Conservation (phyloP, 768 basidiomycete species). For the Mycena galericulata region DNA sequence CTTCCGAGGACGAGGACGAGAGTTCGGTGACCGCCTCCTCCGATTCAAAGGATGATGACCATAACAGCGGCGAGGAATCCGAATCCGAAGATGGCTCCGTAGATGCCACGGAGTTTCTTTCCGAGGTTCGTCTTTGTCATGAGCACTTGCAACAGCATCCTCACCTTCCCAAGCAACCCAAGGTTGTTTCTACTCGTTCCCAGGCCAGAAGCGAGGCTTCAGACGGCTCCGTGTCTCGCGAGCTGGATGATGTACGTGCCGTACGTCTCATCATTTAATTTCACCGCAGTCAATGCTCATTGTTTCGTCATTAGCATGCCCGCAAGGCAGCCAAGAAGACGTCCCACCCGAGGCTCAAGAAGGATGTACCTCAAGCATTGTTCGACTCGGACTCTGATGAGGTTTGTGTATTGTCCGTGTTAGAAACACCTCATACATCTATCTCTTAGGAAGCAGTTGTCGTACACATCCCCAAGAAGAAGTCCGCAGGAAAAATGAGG, state of each 20-base stretch:
- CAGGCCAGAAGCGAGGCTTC: background rate
- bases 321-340: background rate
- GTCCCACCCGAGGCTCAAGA: background rate
- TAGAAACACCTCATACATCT: too few relatives aligned
- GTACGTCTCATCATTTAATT: background rate
- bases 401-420: background rate
- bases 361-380: background rate
- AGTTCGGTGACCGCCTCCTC: background rate
- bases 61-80: background rate
- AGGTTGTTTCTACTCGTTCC: background rate
- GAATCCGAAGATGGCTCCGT: background rate
- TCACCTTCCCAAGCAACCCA: too few relatives aligned
- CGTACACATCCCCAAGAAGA: background rate
- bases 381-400: slow-evolving; percentile 1
- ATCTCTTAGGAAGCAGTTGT: too few relatives aligned
- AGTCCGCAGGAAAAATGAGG: background rate
- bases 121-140: too few relatives aligned
- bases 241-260: background rate
- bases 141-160: too few relatives aligned
- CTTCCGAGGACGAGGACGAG: background rate
- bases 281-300: background rate
- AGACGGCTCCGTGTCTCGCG: background rate
- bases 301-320: too few relatives aligned
- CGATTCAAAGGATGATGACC: background rate
- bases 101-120: too few relatives aligned